Evolutionary conservation across 2,329 filamentous ascomycete species (phyloP).

Genomic region (Calonectria fujianensis): DNA sequence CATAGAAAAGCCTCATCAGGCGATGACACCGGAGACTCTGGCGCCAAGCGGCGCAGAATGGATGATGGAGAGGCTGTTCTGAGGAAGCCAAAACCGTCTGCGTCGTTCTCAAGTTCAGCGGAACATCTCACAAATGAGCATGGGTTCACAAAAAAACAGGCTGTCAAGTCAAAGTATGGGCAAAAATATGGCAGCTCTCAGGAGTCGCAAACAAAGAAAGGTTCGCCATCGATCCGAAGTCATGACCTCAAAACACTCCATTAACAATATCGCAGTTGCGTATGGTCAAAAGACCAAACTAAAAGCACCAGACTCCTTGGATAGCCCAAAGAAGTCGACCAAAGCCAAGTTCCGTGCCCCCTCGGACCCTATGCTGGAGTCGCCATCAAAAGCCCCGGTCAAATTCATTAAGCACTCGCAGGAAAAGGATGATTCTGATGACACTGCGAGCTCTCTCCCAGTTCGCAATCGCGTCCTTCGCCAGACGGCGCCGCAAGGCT

Average conservation of each 20-base stretch:
- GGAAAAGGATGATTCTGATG: constrained; percentile 24
- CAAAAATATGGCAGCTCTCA: constrained; percentile 50
- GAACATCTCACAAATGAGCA: constrained; percentile 50
- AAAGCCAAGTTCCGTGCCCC: constrained; percentile 28
- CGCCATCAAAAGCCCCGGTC: constrained; percentile 39
- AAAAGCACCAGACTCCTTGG: constrained; percentile 41
- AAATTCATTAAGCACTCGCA: constrained; percentile 40
- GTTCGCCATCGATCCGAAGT: constrained; percentile 30
- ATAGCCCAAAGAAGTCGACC: constrained; percentile 43
- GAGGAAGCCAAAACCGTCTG: constrained; percentile 17
- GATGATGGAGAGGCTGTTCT: neutral
- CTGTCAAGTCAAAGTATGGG: constrained; percentile 53
- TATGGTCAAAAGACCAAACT: constrained; percentile 39
- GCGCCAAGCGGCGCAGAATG: constrained; percentile 46
- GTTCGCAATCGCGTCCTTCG: constrained; percentile 9
- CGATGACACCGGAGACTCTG: constrained; percentile 29
- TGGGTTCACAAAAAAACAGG: constrained; percentile 51
- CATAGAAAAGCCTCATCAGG: neutral
- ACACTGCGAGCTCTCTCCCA: constrained; percentile 7
- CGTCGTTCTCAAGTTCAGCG: constrained; percentile 42
- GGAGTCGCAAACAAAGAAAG: constrained; percentile 48
- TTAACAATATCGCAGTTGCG: constrained; percentile 37
- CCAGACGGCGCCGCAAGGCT: constrained; percentile 8
- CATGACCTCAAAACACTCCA: neutral
- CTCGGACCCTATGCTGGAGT: constrained; percentile 39